A percentile compares a stretch with the other conserved stretches of the same genome.
Conservation (phyloP, 106 monocot genomes). For the Acanthochlamys bracteata region DNA sequence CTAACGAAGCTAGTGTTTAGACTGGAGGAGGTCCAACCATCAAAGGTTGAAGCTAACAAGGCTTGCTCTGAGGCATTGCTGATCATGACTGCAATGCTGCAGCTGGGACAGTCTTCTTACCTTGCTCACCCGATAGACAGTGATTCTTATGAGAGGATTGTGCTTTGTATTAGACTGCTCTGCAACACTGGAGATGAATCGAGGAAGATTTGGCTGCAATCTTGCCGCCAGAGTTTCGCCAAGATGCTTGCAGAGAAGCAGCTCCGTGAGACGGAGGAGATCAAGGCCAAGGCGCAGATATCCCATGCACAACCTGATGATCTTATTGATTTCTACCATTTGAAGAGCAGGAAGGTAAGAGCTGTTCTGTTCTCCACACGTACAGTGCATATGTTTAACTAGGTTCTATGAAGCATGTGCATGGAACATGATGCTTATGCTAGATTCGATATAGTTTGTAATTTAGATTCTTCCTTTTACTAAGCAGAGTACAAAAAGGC, state of each 20-base stretch:
- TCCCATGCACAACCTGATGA: conserved; percentile 91
- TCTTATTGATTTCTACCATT: conserved; percentile 93
- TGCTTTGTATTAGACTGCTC: conserved; percentile 72
- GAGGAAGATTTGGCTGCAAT: conserved; percentile 77
- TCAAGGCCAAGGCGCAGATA: conserved; percentile 67
- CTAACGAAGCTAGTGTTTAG: conserved; percentile 78
- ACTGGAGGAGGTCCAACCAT: conserved; percentile 79
- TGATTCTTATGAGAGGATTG: conserved; percentile 82
- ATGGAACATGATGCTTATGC: too few relatives aligned
- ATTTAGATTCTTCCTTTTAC: too few relatives aligned
- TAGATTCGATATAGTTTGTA: too few relatives aligned
- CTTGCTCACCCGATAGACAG: conserved; percentile 69
- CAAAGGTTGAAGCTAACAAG: conserved; percentile 57
- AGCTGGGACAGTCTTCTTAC: conserved; percentile 69
- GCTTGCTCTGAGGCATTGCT: conserved; percentile 39
- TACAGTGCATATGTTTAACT: not conserved
- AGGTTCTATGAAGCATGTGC: not conserved
- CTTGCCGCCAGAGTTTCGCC: conserved; percentile 79
- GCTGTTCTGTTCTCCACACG: not conserved
- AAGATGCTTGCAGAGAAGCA: conserved; percentile 91
- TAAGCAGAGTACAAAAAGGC: too few relatives aligned
- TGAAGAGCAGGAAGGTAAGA: conserved; percentile 83
- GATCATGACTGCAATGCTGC: conserved; percentile 77
- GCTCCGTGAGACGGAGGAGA: conserved; percentile 72
- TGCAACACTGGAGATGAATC: conserved; percentile 88